Conservation (phyloP, 345 rosid genomes). For the Garcia nutans region DNA sequence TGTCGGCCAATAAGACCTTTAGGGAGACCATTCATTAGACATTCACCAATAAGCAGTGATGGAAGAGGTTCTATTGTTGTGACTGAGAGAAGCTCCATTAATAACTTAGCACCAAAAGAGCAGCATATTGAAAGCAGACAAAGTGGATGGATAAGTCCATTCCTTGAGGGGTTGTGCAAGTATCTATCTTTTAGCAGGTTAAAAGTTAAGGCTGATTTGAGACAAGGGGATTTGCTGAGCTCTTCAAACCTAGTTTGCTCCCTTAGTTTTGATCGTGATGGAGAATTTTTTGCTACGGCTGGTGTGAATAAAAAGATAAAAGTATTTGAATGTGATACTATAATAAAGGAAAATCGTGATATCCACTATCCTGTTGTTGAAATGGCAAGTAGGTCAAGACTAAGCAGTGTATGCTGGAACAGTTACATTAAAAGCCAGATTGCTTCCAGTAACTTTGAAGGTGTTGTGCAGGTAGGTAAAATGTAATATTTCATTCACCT, state of each 20-base stretch:
- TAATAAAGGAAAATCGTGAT: slow-evolving; percentile 63
- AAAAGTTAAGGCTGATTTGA: slow-evolving; percentile 82
- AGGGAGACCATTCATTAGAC: slow-evolving; percentile 48
- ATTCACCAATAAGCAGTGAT: slow-evolving; percentile 63
- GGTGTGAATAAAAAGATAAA: slow-evolving; percentile 94
- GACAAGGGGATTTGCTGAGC: slow-evolving; percentile 87
- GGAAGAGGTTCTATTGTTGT: slow-evolving; percentile 67
- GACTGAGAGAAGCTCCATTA: slow-evolving; percentile 79
- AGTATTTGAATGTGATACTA: slow-evolving; percentile 76
- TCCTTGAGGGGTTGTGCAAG: slow-evolving; percentile 93
- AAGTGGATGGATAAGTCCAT: slow-evolving; percentile 88
- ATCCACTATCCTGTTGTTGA: slow-evolving; percentile 94
- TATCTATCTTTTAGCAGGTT: slow-evolving; percentile 78
- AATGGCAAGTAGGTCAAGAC: slow-evolving; percentile 74
- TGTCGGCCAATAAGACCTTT: slow-evolving; percentile 52
- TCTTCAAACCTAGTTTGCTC: slow-evolving; percentile 89
- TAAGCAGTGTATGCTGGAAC: slow-evolving; percentile 92
- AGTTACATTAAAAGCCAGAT: slow-evolving; percentile 87
- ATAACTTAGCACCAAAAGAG: slow-evolving; percentile 52
- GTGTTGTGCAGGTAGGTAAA: slow-evolving; percentile 79
- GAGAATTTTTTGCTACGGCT: slow-evolving; percentile 90
- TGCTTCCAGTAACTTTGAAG: slow-evolving; percentile 98
- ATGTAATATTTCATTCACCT: slow-evolving; percentile 3
- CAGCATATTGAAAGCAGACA: slow-evolving; percentile 39
- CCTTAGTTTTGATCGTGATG: slow-evolving; percentile 85